Evolutionary conservation across 805 yeast species (phyloP).

Genomic region (Lachancea nothofagi): DNA sequence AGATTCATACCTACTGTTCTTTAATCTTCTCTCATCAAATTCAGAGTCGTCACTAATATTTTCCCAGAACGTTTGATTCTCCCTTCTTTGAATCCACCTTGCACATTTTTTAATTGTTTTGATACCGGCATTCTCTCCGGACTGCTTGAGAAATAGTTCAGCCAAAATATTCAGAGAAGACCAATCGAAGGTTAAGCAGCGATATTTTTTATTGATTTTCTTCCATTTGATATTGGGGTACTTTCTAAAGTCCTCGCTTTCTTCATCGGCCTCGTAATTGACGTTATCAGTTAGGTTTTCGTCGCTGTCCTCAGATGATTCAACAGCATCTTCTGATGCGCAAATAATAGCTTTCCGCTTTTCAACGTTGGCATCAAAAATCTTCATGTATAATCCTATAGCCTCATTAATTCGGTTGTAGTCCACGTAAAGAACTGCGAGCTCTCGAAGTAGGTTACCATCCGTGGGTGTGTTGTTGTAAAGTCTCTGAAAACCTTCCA

Average conservation of each 20-base stretch:
- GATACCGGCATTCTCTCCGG: conserved; percentile 56
- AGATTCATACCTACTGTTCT: conserved; percentile 40
- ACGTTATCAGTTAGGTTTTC: conserved; percentile 14
- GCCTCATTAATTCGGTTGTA: conserved; percentile 64
- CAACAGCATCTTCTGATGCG: conserved; percentile 30
- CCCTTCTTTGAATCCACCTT: conserved; percentile 76
- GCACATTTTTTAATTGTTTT: conserved; percentile 62
- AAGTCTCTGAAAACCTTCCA: conserved; percentile 63
- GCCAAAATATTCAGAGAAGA: conserved; percentile 78
- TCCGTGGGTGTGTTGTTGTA: conserved; percentile 54
- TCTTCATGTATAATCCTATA: conserved; percentile 58
- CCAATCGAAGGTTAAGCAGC: conserved; percentile 68
- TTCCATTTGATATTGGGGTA: conserved; percentile 23
- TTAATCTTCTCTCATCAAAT: conserved; percentile 66
- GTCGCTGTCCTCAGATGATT: conserved; percentile 22
- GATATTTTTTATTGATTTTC: conserved; percentile 25
- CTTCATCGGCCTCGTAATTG: conserved; percentile 17
- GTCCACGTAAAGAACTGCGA: conserved; percentile 48
- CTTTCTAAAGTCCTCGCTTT: conserved; percentile 22
- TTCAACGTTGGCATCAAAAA: conserved; percentile 54
- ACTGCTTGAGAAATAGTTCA: conserved; percentile 60
- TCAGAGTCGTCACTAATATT: conserved; percentile 63
- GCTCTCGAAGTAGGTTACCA: conserved; percentile 52
- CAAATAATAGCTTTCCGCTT: conserved; percentile 33
- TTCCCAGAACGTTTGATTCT: conserved; percentile 43